These are phyloP conservation scores for Cerioporus squamosus DNA, from an alignment of 1,284 basidiomycete species.

Conservation along the genomic window DNA sequence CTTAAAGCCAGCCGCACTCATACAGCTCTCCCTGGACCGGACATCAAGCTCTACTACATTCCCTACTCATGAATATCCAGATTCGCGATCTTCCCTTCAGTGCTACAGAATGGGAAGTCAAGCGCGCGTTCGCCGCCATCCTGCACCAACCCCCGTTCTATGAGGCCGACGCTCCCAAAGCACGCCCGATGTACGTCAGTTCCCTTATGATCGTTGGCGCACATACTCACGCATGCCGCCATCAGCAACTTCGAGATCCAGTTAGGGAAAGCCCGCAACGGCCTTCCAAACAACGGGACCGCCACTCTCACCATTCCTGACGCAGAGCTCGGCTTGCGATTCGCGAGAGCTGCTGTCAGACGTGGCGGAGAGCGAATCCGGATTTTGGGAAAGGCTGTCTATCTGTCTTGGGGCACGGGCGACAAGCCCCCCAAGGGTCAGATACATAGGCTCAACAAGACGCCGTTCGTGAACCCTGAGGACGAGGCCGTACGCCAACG, in stretches of 20 bases:
- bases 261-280: slow-evolving; percentile 52
- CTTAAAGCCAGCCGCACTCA: too few relatives aligned
- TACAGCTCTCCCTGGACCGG: background rate
- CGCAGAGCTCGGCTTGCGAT: slow-evolving; percentile 44
- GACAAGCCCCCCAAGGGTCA: slow-evolving; percentile 14
- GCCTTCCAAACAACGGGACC: slow-evolving; percentile 58
- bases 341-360: slow-evolving; percentile 45
- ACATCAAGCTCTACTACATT: too few relatives aligned
- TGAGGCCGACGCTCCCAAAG: slow-evolving; percentile 37
- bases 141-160: slow-evolving; percentile 59
- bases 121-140: slow-evolving; percentile 51
- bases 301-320: slow-evolving; percentile 54
- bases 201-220: background rate
- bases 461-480: slow-evolving; percentile 64
- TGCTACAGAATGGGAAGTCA: slow-evolving; percentile 59
- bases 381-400: slow-evolving; percentile 39
- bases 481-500: slow-evolving; percentile 55
- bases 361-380: slow-evolving; percentile 39
- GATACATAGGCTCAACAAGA: slow-evolving; percentile 41
- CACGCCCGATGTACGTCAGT: slow-evolving; percentile 32
- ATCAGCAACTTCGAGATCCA: slow-evolving; percentile 57
- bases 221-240: background rate
- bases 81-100: slow-evolving; percentile 50
- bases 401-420: slow-evolving; percentile 5
- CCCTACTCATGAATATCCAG: slow-evolving; percentile 4